Conservation (phyloP, 2,329 filamentous ascomycete genomes). For the Aspergillus aculeatus region DNA sequence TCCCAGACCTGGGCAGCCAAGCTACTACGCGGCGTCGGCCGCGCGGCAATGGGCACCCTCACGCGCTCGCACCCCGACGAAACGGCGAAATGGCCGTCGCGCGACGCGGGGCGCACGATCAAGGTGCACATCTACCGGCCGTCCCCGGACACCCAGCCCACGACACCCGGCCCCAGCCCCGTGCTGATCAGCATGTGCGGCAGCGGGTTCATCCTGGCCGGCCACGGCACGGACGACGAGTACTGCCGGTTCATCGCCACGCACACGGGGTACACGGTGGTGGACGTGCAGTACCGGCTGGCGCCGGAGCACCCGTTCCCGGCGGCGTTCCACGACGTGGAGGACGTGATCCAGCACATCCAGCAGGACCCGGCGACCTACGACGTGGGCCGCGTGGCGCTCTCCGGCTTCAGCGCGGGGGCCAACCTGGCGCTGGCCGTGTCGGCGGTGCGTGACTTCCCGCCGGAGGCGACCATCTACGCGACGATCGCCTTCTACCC, state of each 20-base stretch:
- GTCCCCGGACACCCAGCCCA: background rate
- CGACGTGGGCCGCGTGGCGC: constrained; percentile 28
- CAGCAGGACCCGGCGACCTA: constrained; percentile 30
- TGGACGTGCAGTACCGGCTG: constrained; percentile 41
- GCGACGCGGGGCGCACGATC: constrained; percentile 19
- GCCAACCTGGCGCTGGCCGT: constrained; percentile 31
- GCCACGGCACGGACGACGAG: constrained; percentile 28
- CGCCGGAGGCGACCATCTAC: background rate
- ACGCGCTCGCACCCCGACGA: background rate
- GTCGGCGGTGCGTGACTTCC: background rate
- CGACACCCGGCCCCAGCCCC: constrained; percentile 10
- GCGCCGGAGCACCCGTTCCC: constrained; percentile 42
- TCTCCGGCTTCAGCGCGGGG: constrained; percentile 45
- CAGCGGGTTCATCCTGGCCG: constrained; percentile 30
- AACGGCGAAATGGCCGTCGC: background rate
- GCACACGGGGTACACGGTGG: constrained; percentile 27
- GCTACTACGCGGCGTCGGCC: background rate
- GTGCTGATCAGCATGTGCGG: constrained; percentile 33
- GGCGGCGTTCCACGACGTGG: constrained; percentile 36
- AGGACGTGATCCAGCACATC: constrained; percentile 36
- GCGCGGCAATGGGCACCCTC: background rate
- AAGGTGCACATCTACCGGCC: constrained; percentile 28
- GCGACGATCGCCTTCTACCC: background rate
- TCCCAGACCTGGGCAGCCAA: background rate
- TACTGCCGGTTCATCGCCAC: constrained; percentile 27